phyloP scores from a whole-genome alignment of 257 asterid genomes.

The Nemophila menziesii region DNA sequence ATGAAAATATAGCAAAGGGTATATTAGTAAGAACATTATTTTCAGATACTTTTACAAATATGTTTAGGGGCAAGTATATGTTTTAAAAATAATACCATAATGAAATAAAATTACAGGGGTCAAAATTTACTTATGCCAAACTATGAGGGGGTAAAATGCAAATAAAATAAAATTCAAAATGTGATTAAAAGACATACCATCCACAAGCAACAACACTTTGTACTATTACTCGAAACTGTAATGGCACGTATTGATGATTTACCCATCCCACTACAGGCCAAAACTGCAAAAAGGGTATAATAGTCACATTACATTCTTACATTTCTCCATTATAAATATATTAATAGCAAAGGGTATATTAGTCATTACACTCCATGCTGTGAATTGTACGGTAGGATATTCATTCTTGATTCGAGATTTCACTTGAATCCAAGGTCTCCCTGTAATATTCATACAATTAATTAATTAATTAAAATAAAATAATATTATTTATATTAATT shows the following conservation, averaged over 20 bases:
- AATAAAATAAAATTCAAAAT: neutral
- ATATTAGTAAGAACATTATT: no score
- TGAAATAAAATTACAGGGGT: no score
- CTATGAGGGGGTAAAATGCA: neutral
- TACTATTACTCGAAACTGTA: constrained; percentile 80
- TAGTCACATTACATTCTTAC: no score
- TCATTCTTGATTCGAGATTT: constrained; percentile 83
- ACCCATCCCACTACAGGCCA: constrained; percentile 99
- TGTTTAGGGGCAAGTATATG: no score
- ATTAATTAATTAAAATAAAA: neutral
- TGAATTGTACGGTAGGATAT: constrained; percentile 68
- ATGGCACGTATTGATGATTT: constrained; percentile 76
- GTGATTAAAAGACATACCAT: constrained; percentile 40
- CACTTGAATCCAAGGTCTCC: constrained; percentile 74
- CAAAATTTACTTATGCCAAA: no score
- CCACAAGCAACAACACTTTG: constrained; percentile 68
- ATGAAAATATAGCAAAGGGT: no score
- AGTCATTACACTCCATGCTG: constrained; percentile 70
- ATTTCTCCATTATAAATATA: no score
- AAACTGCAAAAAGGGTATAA: constrained; percentile 61
- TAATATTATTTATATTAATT: no score
- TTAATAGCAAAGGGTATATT: neutral
- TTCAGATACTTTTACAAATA: no score
- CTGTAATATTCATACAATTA: constrained; percentile 22
- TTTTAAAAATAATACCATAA: no score